Evolutionary conservation across 371 early-diverging fungal genomes (phyloP), one percentile per base, ranked within the genome.

Genomic region (Capniomyces stellatus): DNA sequence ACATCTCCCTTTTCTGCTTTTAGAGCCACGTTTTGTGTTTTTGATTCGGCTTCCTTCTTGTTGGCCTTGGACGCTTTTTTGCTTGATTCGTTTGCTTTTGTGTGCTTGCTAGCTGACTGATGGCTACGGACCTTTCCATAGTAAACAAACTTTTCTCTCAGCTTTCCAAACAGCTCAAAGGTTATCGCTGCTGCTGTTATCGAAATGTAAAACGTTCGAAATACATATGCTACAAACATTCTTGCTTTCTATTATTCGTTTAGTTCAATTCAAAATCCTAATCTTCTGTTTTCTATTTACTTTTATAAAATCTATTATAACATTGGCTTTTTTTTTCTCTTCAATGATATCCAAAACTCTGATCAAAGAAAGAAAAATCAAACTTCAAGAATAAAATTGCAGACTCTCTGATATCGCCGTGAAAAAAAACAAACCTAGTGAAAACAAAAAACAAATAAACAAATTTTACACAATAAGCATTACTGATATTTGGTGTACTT

Each of bases 71-170:
- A 28, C 58, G 19, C 28, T 29, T 4, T 54, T 29, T 19, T 28
- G 28, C 1, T 15, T 13, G 35, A 19, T 39, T 39, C 23, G 35
- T 40, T 13, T 13, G 2, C 2, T 58, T 31, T 18, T 31, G 29
- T 22, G 29, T 19, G 2, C 22, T 41, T 42, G 19, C 23, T 18
- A n/a, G 29, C 3, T 49, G 3, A 18, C 25, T 10, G 27, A 8
- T 6, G 12, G 21, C 21, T 12, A 46, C 57, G 47, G 13, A 66
- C 66, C 49, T 63, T 62, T 31, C 66, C 66, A 40, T 66, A 66
- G 53, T 56, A 58, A n/a, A 66, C 59, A 58, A 66, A 67, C 18
- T 58, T 56, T 39, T 60, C 62, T 27, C 66, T 60, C n/a, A 63
- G 60, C 54, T 56, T 61, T 1, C 66, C 66, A 10, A 52, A 54